Conservation (phyloP, 768 basidiomycete species). For the Suillus paluster region DNA sequence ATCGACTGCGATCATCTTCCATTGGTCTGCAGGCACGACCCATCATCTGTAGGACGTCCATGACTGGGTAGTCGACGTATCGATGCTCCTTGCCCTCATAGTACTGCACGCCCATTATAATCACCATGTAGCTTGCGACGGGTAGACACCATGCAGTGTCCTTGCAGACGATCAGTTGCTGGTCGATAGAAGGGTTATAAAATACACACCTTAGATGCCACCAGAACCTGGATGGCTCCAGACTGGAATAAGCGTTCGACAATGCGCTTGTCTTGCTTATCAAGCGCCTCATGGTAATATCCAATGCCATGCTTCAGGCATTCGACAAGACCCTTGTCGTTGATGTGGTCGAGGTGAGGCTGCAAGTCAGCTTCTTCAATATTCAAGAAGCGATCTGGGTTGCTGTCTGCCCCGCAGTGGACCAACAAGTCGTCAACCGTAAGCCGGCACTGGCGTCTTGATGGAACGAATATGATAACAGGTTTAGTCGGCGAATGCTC, state of each 20-base stretch:
- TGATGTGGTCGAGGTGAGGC: slow-evolving; percentile 86
- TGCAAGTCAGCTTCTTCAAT: slow-evolving; percentile 82
- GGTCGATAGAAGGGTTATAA: neutral
- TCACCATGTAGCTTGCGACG: slow-evolving; percentile 94
- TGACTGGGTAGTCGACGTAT: slow-evolving; percentile 97
- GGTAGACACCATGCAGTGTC: slow-evolving; percentile 97
- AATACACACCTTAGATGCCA: slow-evolving; percentile 82
- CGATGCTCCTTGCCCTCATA: slow-evolving; percentile 98
- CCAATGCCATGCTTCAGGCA: slow-evolving; percentile 89
- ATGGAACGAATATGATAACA: slow-evolving; percentile 91
- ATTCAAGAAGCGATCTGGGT: slow-evolving; percentile 87
- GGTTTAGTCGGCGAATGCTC: slow-evolving; percentile 88
- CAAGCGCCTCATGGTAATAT: slow-evolving; percentile 93
- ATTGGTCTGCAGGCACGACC: slow-evolving; percentile 93
- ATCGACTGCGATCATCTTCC: slow-evolving; percentile 89
- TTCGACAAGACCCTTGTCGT: slow-evolving; percentile 75
- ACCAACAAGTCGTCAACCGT: slow-evolving; percentile 91
- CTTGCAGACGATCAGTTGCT: slow-evolving; percentile 40
- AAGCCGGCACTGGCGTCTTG: slow-evolving; percentile 90
- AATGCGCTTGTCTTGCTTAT: slow-evolving; percentile 91
- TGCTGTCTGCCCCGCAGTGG: slow-evolving; percentile 87
- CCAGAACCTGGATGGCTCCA: slow-evolving; percentile 92
- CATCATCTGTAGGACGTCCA: slow-evolving; percentile 99
- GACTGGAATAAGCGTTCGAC: slow-evolving; percentile 92
- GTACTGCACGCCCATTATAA: slow-evolving; percentile 98